Evolutionary conservation across 2,329 filamentous ascomycete genomes (phyloP), one percentile per base, ranked within the genome.

Genomic region (Chaetothyriales sp.): DNA sequence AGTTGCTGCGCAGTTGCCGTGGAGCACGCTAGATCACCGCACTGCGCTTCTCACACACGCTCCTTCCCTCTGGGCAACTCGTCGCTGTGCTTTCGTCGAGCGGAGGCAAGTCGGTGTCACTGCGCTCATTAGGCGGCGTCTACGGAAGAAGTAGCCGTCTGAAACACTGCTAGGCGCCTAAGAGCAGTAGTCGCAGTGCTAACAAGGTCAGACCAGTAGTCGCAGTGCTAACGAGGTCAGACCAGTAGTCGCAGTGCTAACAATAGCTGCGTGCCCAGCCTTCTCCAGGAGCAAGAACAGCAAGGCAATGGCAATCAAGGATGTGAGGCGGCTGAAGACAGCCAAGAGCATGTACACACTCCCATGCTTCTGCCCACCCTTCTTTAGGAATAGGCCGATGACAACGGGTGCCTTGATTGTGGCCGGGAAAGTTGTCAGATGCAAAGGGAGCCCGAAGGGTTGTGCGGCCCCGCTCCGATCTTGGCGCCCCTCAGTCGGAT

Each of bases 1-100:
- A n/a, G n/a, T n/a, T n/a, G n/a, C n/a, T n/a, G n/a, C 58, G 57
- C 58, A 50, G 33, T 29, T 19, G 44, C 44, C 18, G n/a, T n/a
- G n/a, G 43, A 46, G 19, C 9, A 13, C 2, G 22, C n/a, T 46
- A 22, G 13, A 18, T 22, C 18, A 28, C 18, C 29, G 19, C 15
- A n/a, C 8, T 18, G 19, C 33, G 33, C 33, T 40, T 40, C 10
- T 15, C 15, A 15, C 33, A 13, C 15, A 15, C 33, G 10, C 13
- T 15, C 33, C 15, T 40, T 1, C 33, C 33, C 33, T 5, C 10
- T 40, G 33, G 10, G 8, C 13, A 13, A 40, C 33, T 40, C 33
- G 33, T 15, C 33, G 15, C 10, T 9, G 10, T 40, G 15, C 8
- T 40, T 40, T 40, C 33, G 33, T 25, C 22, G 22, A 25, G 10